phyloP scores from a whole-genome alignment of 2,329 filamentous ascomycete species.

The Aspergillus eucalypticola region DNA sequence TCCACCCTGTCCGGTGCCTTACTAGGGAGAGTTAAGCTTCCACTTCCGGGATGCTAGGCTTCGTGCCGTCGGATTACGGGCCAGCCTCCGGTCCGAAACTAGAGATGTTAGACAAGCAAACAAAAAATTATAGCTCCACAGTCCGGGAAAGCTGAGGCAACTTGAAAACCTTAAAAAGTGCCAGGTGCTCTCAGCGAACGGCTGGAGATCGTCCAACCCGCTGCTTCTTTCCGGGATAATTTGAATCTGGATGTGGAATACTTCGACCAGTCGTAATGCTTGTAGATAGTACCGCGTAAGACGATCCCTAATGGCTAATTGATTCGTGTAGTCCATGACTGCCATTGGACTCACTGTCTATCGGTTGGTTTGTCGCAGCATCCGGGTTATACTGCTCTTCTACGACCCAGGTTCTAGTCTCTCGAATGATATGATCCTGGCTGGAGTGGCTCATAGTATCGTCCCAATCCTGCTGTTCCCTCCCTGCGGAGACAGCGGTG shows the following conservation, averaged over 20 bases:
- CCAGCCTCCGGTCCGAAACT: background rate
- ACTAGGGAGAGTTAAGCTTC: background rate
- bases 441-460: slow-evolving; percentile 1
- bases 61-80: background rate
- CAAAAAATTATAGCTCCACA: background rate
- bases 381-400: slow-evolving; percentile 2
- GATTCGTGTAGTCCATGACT: background rate
- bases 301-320: background rate
- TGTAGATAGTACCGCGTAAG: background rate
- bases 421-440: slow-evolving; percentile 1
- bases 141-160: background rate
- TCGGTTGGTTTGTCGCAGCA: background rate
- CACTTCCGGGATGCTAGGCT: background rate
- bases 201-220: background rate
- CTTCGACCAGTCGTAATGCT: background rate
- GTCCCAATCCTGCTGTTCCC: background rate
- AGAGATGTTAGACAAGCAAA: background rate
- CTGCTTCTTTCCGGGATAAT: background rate
- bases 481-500: background rate
- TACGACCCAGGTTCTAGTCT: background rate
- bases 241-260: background rate
- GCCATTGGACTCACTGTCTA: background rate
- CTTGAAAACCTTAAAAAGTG: background rate
- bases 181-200: background rate
- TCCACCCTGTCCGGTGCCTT: background rate